Conservation (phyloP, 75 land plant species). For the Chamaecyparis obtusa region DNA sequence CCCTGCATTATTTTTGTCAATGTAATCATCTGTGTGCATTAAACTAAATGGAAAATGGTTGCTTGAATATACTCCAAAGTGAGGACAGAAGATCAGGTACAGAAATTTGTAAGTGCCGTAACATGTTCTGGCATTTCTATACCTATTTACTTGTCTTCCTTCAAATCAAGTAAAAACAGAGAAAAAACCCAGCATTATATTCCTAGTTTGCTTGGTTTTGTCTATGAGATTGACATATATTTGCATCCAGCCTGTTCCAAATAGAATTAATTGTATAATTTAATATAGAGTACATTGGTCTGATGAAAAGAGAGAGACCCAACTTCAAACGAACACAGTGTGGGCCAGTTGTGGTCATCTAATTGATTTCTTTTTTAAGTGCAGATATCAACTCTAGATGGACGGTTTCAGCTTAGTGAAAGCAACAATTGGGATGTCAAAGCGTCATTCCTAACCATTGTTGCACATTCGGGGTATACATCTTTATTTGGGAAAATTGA, state of each 20-base stretch:
- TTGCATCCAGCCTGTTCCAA: background rate
- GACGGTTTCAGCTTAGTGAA: slow-evolving; percentile 53
- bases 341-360: background rate
- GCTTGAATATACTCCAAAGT: background rate
- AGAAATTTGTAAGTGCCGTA: too few relatives aligned
- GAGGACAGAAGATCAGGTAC: too few relatives aligned
- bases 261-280: background rate
- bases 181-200: background rate
- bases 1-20: background rate
- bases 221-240: background rate
- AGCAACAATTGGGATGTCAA: slow-evolving; percentile 71
- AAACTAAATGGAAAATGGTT: background rate
- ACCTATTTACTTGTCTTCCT: background rate
- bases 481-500: slow-evolving; percentile 59
- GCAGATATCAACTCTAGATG: slow-evolving; percentile 61
- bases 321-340: background rate
- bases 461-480: slow-evolving; percentile 56
- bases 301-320: background rate
- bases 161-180: background rate
- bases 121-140: too few relatives aligned
- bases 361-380: background rate
- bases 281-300: background rate
- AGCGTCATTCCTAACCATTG: slow-evolving; percentile 74
- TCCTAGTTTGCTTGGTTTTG: background rate
- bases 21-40: background rate